Percentiles rank a stretch among this genome's conserved stretches.
Conservation (phyloP, 306 rosid genomes). For the Vigna hirtella region DNA sequence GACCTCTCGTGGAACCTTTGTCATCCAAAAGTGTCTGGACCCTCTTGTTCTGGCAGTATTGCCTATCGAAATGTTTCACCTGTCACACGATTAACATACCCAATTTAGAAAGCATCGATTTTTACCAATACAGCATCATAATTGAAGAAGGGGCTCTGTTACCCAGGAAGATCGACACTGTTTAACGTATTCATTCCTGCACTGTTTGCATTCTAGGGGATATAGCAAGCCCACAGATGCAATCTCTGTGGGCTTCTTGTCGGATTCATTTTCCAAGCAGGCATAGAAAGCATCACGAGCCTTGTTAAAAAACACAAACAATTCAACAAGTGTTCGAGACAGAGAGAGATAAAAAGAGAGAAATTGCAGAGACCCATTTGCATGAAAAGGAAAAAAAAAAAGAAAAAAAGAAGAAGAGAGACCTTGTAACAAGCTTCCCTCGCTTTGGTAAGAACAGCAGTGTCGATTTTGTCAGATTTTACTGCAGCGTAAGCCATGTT, state of each 20-base stretch:
- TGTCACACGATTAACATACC: constrained; percentile 44
- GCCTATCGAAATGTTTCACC: constrained; percentile 96
- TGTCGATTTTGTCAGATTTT: constrained; percentile 61
- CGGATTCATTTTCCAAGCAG: constrained; percentile 73
- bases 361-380: background rate
- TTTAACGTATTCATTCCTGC: constrained; percentile 67
- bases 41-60: constrained; percentile 75
- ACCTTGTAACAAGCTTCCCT: constrained; percentile 91
- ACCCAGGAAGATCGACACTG: constrained; percentile 94
- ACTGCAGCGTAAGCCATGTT: constrained; percentile 66
- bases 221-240: constrained; percentile 91
- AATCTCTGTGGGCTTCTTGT: constrained; percentile 84
- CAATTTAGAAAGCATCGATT: constrained; percentile 23
- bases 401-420: background rate
- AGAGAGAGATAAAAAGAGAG: background rate
- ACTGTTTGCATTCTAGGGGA: constrained; percentile 71
- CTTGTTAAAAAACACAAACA: constrained; percentile 45
- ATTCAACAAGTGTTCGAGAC: background rate
- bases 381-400: no score
- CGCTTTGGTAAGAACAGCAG: constrained; percentile 74
- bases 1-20: constrained; percentile 84
- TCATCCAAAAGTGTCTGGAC: constrained; percentile 92
- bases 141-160: constrained; percentile 21
- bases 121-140: background rate
- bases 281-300: constrained; percentile 92